phyloP scores from a whole-genome alignment of 73 alveolate species.

The Tetrahymena malaccensis region DNA sequence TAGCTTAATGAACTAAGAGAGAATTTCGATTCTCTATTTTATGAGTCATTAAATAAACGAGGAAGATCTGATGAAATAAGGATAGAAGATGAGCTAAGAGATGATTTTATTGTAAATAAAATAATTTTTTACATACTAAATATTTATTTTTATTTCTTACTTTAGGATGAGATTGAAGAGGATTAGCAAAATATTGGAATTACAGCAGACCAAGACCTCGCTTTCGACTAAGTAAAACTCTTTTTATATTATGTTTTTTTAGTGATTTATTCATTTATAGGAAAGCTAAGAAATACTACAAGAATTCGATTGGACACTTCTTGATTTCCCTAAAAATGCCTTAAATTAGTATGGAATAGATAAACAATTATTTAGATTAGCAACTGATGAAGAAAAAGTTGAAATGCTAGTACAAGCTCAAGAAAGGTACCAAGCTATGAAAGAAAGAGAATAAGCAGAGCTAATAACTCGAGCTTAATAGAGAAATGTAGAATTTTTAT shows the following conservation, averaged over 20 bases:
- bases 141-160: not conserved
- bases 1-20: not conserved
- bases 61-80: not conserved
- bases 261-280: not conserved
- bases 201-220: not conserved
- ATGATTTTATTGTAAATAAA: not conserved
- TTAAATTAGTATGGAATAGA: not conserved
- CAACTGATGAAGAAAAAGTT: not conserved
- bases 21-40: not conserved
- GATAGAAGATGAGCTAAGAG: not conserved
- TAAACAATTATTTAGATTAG: not conserved
- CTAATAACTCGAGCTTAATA: not conserved
- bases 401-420: not conserved
- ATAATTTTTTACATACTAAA: not conserved
- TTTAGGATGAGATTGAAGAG: not conserved
- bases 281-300: not conserved
- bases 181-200: not conserved
- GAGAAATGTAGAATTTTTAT: not conserved
- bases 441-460: not conserved
- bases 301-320: not conserved
- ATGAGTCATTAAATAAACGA: not conserved
- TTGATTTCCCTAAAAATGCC: not conserved
- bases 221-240: not conserved
- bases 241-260: no score
- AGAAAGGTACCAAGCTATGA: not conserved